A percentile compares a stretch with the other conserved stretches of the same genome.
These are phyloP conservation scores for Aureobasidium sp. DNA, from an alignment of 2,329 filamentous ascomycete species.

Conservation along the genomic window DNA sequence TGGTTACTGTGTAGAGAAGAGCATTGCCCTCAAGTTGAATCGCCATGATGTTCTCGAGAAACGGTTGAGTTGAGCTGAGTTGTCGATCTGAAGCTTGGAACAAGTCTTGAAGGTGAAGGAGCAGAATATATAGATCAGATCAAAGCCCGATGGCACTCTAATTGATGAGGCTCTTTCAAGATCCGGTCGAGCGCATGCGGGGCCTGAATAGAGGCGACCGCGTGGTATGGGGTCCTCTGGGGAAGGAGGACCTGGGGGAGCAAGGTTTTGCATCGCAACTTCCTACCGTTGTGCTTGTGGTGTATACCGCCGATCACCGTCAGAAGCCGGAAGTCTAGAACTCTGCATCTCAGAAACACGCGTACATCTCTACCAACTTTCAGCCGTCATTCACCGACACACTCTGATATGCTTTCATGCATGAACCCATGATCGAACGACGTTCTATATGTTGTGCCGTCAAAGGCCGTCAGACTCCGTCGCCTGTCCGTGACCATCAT, in stretches of 20 bases:
- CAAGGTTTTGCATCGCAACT: constrained; percentile 7
- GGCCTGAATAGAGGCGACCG: background rate
- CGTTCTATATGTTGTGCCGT: background rate
- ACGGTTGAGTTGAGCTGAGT: background rate
- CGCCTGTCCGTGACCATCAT: background rate
- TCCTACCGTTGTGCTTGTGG: constrained; percentile 2
- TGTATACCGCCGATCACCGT: background rate
- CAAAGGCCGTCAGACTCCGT: constrained; percentile 3
- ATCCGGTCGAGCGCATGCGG: constrained; percentile 5
- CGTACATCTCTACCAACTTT: background rate
- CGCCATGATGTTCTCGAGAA: background rate
- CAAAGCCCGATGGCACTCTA: constrained; percentile 3
- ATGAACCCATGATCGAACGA: background rate
- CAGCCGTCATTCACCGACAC: background rate
- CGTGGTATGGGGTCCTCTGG: constrained; percentile 9
- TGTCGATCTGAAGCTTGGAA: background rate
- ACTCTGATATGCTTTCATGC: background rate
- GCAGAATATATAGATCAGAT: background rate
- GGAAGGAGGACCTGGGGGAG: constrained; percentile 6
- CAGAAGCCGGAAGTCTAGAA: constrained; percentile 7
- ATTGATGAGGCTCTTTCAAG: background rate
- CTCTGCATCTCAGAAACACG: background rate
- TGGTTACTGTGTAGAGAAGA: constrained; percentile 38
- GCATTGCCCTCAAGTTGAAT: constrained; percentile 29
- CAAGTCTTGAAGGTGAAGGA: background rate